Percentiles rank a stretch among this genome's conserved stretches.
Conservation (phyloP, 495 filamentous ascomycete genomes). For the Neurospora hispaniola region DNA sequence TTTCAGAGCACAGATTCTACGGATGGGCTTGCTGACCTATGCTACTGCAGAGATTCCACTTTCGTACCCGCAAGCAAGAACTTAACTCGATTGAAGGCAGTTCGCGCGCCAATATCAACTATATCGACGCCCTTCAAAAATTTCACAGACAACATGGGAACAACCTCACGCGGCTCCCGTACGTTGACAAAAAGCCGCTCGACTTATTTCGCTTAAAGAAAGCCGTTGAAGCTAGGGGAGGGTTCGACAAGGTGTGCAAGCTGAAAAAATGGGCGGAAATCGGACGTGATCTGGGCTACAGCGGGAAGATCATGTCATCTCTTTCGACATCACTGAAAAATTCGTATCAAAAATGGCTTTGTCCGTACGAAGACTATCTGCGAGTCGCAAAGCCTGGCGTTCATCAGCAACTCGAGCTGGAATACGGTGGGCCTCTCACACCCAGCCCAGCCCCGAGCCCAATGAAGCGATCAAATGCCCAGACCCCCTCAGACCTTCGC, state of each 20-base stretch:
- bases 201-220: conserved; percentile 96
- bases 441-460: conserved; percentile 85
- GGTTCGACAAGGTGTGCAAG: conserved; percentile 94
- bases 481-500: conserved; percentile 54
- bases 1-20: neutral
- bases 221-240: conserved; percentile 84
- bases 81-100: conserved; percentile 98
- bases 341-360: conserved; percentile 91
- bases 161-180: conserved; percentile 86
- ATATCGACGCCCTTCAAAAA: conserved; percentile 87
- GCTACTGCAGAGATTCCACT: conserved; percentile 75
- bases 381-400: conserved; percentile 90
- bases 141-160: conserved; percentile 96
- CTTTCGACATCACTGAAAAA: conserved; percentile 97
- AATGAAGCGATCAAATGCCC: conserved; percentile 62
- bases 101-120: conserved; percentile 89
- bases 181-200: conserved; percentile 94
- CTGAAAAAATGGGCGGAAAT: conserved; percentile 99
- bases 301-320: conserved; percentile 99
- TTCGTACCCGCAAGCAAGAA: conserved; percentile 92
- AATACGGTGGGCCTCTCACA: conserved; percentile 87
- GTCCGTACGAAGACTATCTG: conserved; percentile 94
- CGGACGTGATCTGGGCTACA: conserved; percentile 92
- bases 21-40: conserved; percentile 5
- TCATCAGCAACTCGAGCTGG: conserved; percentile 84